Conservation (phyloP, 768 basidiomycete species). For the Clavulina sp. region DNA sequence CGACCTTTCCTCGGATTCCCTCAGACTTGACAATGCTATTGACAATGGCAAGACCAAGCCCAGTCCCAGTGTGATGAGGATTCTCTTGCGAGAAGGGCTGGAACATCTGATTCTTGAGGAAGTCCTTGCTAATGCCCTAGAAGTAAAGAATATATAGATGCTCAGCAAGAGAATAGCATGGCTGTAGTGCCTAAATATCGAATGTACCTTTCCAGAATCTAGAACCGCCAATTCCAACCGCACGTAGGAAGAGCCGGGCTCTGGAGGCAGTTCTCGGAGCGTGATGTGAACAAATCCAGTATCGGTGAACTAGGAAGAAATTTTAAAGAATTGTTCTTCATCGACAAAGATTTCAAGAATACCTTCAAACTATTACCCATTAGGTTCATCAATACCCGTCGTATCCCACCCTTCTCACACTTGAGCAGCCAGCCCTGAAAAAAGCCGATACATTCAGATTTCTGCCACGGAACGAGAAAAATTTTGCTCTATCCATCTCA, state of each 20-base stretch:
- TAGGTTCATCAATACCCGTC: conserved; percentile 84
- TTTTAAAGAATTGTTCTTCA: background rate
- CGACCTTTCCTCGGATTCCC: conserved; percentile 77
- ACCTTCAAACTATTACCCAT: conserved; percentile 80
- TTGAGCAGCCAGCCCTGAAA: conserved; percentile 66
- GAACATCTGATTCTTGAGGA: conserved; percentile 85
- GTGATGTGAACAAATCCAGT: conserved; percentile 77
- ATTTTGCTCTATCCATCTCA: conserved; percentile 24
- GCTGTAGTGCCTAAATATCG: background rate
- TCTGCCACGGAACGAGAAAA: background rate
- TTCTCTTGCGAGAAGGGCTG: conserved; percentile 97
- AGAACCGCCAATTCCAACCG: conserved; percentile 70
- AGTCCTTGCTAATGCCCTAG: conserved; percentile 80
- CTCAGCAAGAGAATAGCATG: conserved; percentile 1
- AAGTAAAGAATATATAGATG: conserved; percentile 2
- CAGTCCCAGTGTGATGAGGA: conserved; percentile 81
- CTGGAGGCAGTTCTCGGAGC: conserved; percentile 52
- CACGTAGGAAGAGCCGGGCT: conserved; percentile 34
- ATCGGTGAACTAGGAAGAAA: conserved; percentile 21
- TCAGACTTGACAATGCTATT: conserved; percentile 79
- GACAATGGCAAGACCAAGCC: conserved; percentile 87
- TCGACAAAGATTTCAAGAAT: conserved; percentile 53
- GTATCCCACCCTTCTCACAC: conserved; percentile 84
- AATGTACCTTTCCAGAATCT: conserved; percentile 70
- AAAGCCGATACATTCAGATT: background rate